Evolutionary conservation across 1,284 basidiomycete genomes (phyloP), one percentile per base, ranked within the genome.

Genomic region (Rhodotorula mucilaginosa): DNA sequence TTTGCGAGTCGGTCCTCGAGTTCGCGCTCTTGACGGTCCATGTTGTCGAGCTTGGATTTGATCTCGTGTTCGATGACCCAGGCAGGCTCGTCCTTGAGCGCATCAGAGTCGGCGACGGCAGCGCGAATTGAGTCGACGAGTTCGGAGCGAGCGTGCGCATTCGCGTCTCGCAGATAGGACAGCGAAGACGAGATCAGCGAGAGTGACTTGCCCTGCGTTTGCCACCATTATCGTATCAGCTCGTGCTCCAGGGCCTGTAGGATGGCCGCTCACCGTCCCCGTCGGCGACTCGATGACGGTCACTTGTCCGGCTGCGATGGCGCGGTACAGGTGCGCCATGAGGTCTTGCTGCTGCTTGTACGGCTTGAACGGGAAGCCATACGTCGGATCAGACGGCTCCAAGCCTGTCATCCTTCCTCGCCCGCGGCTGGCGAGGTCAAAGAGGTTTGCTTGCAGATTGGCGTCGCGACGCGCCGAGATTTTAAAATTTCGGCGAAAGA

Each of bases 341-440:
- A 98, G 86, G 54, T 92, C 87, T 2, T 87, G 83, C 81, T 99
- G 96, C 73, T 97, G 97, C 23, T 84, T 81, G 81, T 99, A 98
- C 0, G 95, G 95, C 5, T 85, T 83, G 78, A 89, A 95, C 0
- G 93, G 93, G 80, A 97, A 96, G 31, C 64, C 65, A 46, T 65
- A 74, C 23, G 58, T 64, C 29, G 69, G 67, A 51, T 74, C 69
- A 0, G 67, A 69, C 15, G 72, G 72, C n/a, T 67, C 46, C 6
- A 58, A 51, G 21, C n/a, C 54, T 4, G 54, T 7, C 54, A 26
- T 56, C 18, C 26, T 8, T 10, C 26, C 26, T 12, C 1, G 18
- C 8, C 0, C 49, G 19, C 18, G 18, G 19, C 49, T 23, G 49
- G 18, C 0, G 49, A 26, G 26, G 54, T 44, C 12, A 44, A 26